Conservation (phyloP, 2,329 filamentous ascomycete genomes). For the Rhynchosporium secalis region DNA sequence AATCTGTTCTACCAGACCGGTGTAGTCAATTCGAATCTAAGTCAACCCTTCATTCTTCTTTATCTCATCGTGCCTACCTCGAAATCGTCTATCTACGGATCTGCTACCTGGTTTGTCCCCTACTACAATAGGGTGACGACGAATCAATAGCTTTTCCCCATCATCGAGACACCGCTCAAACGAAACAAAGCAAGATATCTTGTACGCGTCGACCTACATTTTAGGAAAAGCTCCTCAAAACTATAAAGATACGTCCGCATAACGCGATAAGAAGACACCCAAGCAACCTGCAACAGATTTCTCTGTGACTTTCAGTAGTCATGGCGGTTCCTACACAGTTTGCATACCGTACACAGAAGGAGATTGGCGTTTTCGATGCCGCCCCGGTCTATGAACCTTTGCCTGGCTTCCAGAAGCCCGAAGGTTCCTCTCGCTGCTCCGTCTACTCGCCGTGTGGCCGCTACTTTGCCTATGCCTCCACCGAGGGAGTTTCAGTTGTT, state of each 20-base stretch:
- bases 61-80: conserved; percentile 21
- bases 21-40: conserved; percentile 34
- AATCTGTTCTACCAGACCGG: conserved; percentile 33
- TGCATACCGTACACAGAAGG: conserved; percentile 96
- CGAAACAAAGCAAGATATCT: conserved; percentile 22
- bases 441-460: conserved; percentile 93
- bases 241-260: conserved; percentile 16
- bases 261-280: conserved; percentile 32
- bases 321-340: conserved; percentile 94
- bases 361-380: conserved; percentile 90
- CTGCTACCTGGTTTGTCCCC: conserved; percentile 19
- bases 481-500: conserved; percentile 81
- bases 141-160: conserved; percentile 19
- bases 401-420: conserved; percentile 79
- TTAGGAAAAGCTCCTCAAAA: conserved; percentile 26
- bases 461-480: conserved; percentile 93
- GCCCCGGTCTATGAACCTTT: conserved; percentile 84
- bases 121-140: conserved; percentile 18
- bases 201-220: conserved; percentile 8
- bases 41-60: conserved; percentile 27
- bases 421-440: conserved; percentile 93
- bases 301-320: conserved; percentile 81
- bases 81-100: conserved; percentile 17
- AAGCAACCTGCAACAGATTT: conserved; percentile 32
- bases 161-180: conserved; percentile 21